Conservation (phyloP, 2,329 filamentous ascomycete species). For the Diaporthe sp. region DNA sequence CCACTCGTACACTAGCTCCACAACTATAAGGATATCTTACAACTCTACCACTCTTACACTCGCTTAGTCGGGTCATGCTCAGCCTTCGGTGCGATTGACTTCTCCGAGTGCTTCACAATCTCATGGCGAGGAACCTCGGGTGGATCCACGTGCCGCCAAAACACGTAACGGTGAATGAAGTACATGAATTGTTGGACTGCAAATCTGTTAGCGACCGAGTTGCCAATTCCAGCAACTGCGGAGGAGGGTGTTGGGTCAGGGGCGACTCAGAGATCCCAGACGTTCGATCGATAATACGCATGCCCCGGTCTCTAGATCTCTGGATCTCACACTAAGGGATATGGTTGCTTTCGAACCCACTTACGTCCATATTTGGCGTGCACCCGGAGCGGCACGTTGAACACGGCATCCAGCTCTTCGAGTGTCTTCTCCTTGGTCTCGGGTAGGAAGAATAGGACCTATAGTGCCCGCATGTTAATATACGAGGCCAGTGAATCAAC, state of each 20-base stretch:
- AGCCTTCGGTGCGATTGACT: constrained; percentile 45
- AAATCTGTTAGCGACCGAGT: not conserved
- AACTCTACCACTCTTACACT: constrained; percentile 40
- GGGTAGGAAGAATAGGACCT: constrained; percentile 50
- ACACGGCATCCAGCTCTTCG: constrained; percentile 54
- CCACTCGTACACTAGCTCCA: constrained; percentile 5
- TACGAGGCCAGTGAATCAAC: not conserved
- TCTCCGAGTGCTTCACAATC: constrained; percentile 43
- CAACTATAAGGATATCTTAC: not conserved
- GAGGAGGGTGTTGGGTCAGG: not conserved
- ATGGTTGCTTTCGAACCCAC: not conserved
- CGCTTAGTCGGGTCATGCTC: constrained; percentile 45
- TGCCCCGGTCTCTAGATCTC: not conserved
- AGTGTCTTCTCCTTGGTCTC: constrained; percentile 56
- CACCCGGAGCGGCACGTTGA: constrained; percentile 51
- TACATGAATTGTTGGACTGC: constrained; percentile 46
- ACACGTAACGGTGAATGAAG: constrained; percentile 48
- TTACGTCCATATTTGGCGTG: constrained; percentile 56
- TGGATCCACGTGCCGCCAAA: constrained; percentile 45
- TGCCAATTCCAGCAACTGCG: not conserved
- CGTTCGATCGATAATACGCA: not conserved
- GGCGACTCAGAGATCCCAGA: not conserved
- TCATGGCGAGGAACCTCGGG: constrained; percentile 45
- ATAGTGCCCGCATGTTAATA: not conserved
- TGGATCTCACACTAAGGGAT: not conserved